Percentiles rank a stretch among this genome's conserved stretches.
Evolutionary conservation across 2,329 filamentous ascomycete genomes (phyloP).

Genomic region (Laburnicola sp.): DNA sequence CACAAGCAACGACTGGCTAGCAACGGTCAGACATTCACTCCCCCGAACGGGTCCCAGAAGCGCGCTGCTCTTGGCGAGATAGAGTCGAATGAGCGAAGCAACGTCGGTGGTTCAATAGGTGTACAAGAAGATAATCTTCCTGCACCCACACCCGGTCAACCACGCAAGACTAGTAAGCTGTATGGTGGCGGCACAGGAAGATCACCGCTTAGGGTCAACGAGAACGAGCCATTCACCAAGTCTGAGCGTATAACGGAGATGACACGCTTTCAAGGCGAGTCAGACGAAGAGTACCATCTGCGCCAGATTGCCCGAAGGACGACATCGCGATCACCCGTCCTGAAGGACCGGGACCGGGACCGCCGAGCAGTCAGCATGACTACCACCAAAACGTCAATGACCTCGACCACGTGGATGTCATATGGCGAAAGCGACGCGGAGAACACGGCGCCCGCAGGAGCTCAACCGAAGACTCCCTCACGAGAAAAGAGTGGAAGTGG

Average conservation of each 20-base stretch:
- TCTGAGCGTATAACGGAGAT: slow-evolving; percentile 62
- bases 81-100: slow-evolving; percentile 70
- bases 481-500: slow-evolving; percentile 48
- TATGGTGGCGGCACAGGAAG: slow-evolving; percentile 60
- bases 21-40: slow-evolving; percentile 75
- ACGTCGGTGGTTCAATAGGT: slow-evolving; percentile 55
- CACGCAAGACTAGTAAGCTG: slow-evolving; percentile 80
- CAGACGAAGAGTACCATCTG: slow-evolving; percentile 81
- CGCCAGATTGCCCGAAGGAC: slow-evolving; percentile 65
- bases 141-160: slow-evolving; percentile 92
- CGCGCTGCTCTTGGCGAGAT: slow-evolving; percentile 92
- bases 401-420: slow-evolving; percentile 38
- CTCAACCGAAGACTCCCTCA: slow-evolving; percentile 50
- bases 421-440: slow-evolving; percentile 53
- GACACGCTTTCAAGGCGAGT: slow-evolving; percentile 64
- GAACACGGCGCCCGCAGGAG: slow-evolving; percentile 44
- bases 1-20: slow-evolving; percentile 57
- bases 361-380: slow-evolving; percentile 75
- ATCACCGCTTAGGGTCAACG: slow-evolving; percentile 48
- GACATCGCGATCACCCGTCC: slow-evolving; percentile 61
- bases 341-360: slow-evolving; percentile 65
- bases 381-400: slow-evolving; percentile 54
- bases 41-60: slow-evolving; percentile 75
- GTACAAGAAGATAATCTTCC: slow-evolving; percentile 90
- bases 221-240: slow-evolving; percentile 55